Base-by-base conservation (phyloP, 306 rosid genomes). In the Casuarina equisetifolia region DNA sequence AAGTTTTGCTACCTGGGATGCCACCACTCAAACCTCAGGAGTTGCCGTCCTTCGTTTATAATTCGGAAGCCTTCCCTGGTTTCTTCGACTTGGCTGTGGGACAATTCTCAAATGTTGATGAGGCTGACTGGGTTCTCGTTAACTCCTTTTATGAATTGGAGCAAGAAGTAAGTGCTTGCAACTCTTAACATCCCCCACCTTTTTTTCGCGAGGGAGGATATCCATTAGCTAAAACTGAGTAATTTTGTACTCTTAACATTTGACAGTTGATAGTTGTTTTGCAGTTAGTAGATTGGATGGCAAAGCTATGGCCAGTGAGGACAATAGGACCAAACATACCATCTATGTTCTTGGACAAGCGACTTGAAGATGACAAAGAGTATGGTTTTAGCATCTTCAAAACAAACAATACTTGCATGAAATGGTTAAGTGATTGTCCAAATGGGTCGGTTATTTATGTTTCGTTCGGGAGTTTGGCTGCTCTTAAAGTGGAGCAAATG, bases 301-400 rank as follows among this genome's bases (percentile, higher is more conserved):
- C 87, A 74, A 82, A 88, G 84, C 13, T 83, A 57, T 85, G 76
- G 73, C 85, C 84, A 19, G 0, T 85, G 72, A 57, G 88, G 42
- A 83, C 92, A 17, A 80, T 91, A 48, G 93, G 93, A 19, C 92
- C 92, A 69, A 82, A 89, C 38, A 68, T 89, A 72, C 92, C 93
- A 64, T 84, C 83, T 9, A 15, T 72, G 11, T 66, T 83, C 84
- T 62, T 88, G 61, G 90, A 84, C 85, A 86, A 86, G 6, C 62
- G 62, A 49, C 25, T 78, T 11, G 43, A 80, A 80, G 70, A 86
- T 25, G 89, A 88, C 85, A 83, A 51, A 53, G 85, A 82, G 0
- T 89, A 91, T 39, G 81, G 85, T 10, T 1, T 87, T 9, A 62
- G 73, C 53, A 87, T 91, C 49, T 86, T 83, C 43, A 6, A 53